Percentiles rank a stretch among this genome's conserved stretches.
Conservation (phyloP, 1,139 yeast genomes). For the Lizanozyma gosingica region DNA sequence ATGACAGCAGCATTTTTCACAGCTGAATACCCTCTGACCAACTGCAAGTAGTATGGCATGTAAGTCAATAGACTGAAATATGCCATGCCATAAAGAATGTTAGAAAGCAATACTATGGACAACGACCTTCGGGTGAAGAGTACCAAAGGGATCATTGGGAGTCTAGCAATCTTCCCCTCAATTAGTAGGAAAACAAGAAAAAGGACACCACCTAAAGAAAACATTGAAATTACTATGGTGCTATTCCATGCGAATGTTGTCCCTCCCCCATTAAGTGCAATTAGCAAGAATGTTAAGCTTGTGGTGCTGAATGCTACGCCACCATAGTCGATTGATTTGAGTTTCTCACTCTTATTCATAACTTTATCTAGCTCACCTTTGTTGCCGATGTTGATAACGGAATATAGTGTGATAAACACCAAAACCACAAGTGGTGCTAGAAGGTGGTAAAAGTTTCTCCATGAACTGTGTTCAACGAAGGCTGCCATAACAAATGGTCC, state of each 20-base stretch:
- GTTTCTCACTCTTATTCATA: constrained; percentile 16
- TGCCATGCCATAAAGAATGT: constrained; percentile 41
- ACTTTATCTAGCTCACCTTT: not conserved
- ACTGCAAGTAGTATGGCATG: constrained; percentile 43
- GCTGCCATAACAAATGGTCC: constrained; percentile 55
- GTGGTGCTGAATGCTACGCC: constrained; percentile 40
- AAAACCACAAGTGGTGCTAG: constrained; percentile 32
- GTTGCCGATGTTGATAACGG: not conserved
- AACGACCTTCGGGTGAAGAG: constrained; percentile 33
- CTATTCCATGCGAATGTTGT: constrained; percentile 43
- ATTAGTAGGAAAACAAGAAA: constrained; percentile 31
- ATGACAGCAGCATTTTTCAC: constrained; percentile 30
- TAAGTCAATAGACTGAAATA: constrained; percentile 38
- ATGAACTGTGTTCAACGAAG: constrained; percentile 31
- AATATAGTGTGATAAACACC: not conserved
- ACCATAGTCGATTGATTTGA: constrained; percentile 38
- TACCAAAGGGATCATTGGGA: constrained; percentile 50
- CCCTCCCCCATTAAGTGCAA: constrained; percentile 50
- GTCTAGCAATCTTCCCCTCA: constrained; percentile 40
- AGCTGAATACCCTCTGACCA: constrained; percentile 33
- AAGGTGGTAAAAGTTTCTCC: constrained; percentile 44
- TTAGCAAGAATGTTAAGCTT: constrained; percentile 33
- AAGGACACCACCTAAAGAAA: constrained; percentile 36
- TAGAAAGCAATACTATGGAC: constrained; percentile 31
- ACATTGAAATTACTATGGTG: constrained; percentile 36